Percentiles rank a stretch among this genome's conserved stretches.
Evolutionary conservation across 2,329 filamentous ascomycete species (phyloP).

Genomic region (Chrysosporium queenslandicum): DNA sequence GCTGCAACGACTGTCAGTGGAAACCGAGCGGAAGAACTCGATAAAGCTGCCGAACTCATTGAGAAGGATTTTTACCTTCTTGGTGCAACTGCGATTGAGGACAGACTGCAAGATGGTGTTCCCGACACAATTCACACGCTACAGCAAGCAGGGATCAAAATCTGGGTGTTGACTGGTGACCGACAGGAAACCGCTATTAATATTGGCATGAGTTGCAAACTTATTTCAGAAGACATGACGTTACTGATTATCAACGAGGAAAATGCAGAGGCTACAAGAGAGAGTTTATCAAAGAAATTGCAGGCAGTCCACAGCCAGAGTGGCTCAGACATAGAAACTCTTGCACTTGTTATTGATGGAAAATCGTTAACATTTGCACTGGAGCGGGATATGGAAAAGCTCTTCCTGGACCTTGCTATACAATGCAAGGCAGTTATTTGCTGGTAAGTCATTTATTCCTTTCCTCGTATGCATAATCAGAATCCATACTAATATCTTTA

Average conservation of each 20-base stretch:
- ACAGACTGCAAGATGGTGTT: slow-evolving; percentile 91
- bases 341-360: slow-evolving; percentile 91
- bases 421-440: slow-evolving; percentile 99
- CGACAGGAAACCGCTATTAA: slow-evolving; percentile 98
- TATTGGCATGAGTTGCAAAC: slow-evolving; percentile 98
- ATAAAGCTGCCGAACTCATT: slow-evolving; percentile 93
- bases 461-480: slow-evolving; percentile 4
- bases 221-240: slow-evolving; percentile 98
- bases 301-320: slow-evolving; percentile 79
- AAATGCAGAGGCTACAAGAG: slow-evolving; percentile 61
- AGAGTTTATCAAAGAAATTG: slow-evolving; percentile 87
- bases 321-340: slow-evolving; percentile 53
- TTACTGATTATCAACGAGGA: slow-evolving; percentile 95
- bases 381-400: slow-evolving; percentile 85
- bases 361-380: slow-evolving; percentile 89
- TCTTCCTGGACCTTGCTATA: slow-evolving; percentile 84
- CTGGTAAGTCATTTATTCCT: slow-evolving; percentile 40
- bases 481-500: slow-evolving; percentile 11
- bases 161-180: slow-evolving; percentile 96
- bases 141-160: slow-evolving; percentile 93
- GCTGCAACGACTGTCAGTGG: slow-evolving; percentile 84
- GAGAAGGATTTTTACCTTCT: slow-evolving; percentile 86
- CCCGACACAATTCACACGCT: slow-evolving; percentile 96
- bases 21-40: slow-evolving; percentile 84
- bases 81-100: slow-evolving; percentile 93